These are phyloP conservation scores for Ophiostoma ulmi DNA, from an alignment of 2,329 filamentous ascomycete genomes.

Conservation along the genomic window DNA sequence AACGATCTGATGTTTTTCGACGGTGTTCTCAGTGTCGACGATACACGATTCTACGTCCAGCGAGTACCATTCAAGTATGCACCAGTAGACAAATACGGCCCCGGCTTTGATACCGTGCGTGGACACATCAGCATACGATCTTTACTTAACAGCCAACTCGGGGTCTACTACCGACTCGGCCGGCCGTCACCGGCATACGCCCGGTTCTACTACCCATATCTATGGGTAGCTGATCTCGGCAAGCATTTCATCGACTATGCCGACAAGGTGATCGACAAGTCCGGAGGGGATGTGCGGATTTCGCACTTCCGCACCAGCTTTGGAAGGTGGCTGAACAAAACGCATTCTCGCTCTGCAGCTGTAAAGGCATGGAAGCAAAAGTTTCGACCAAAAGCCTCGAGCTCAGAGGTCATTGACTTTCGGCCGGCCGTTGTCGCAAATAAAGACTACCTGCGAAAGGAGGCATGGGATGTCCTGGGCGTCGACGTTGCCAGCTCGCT, in stretches of 20 bases:
- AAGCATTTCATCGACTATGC: constrained; percentile 71
- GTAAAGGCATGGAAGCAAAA: constrained; percentile 54
- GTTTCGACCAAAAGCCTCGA: constrained; percentile 35
- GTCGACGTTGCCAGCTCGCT: constrained; percentile 33
- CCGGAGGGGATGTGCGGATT: constrained; percentile 37
- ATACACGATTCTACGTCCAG: constrained; percentile 46
- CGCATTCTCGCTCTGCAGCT: constrained; percentile 39
- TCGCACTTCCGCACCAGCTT: constrained; percentile 59
- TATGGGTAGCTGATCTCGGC: constrained; percentile 65
- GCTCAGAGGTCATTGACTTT: constrained; percentile 51
- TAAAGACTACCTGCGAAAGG: constrained; percentile 59
- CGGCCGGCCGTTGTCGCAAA: constrained; percentile 56
- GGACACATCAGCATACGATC: constrained; percentile 63
- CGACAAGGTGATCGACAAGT: constrained; percentile 26
- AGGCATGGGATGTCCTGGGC: constrained; percentile 49
- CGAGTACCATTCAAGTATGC: constrained; percentile 52
- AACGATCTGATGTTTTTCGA: constrained; percentile 51
- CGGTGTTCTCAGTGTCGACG: constrained; percentile 49
- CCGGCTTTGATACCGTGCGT: constrained; percentile 43
- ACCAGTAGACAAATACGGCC: constrained; percentile 62
- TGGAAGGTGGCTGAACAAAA: constrained; percentile 47
- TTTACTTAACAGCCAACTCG: constrained; percentile 35
- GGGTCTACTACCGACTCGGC: constrained; percentile 60
- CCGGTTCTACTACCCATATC: constrained; percentile 57
- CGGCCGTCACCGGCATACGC: constrained; percentile 55